Conservation (phyloP, 164 flowering plant genomes). For the Nymphaea colorata region DNA sequence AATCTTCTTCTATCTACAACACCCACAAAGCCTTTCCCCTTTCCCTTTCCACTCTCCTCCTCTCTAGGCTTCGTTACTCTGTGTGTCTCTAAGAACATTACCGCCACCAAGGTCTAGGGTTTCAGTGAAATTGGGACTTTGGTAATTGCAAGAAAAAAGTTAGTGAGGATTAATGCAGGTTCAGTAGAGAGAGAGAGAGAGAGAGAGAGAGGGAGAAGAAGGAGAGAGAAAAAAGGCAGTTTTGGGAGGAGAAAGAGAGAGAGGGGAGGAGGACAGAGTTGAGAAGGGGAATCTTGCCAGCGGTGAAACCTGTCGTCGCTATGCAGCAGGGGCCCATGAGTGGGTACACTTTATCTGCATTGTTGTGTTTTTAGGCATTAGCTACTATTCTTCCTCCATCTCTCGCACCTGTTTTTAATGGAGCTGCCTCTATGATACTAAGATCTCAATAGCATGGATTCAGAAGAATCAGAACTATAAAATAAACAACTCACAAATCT, state of each 20-base stretch:
- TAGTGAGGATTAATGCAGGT: neutral
- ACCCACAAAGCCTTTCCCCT: neutral
- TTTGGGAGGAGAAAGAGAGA: conserved; percentile 4
- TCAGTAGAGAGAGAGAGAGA: neutral
- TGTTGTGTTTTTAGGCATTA: neutral
- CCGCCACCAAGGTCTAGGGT: neutral
- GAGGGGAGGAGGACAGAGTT: conserved; percentile 5
- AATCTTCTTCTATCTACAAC: neutral
- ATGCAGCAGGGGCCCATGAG: conserved; percentile 8
- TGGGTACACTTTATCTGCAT: neutral
- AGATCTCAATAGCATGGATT: too few relatives aligned
- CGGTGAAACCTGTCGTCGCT: conserved; percentile 12
- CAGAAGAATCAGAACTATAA: too few relatives aligned
- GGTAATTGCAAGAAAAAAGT: neutral
- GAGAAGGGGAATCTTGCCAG: conserved; percentile 17
- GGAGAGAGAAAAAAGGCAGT: neutral
- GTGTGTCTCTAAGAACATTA: neutral
- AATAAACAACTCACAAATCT: too few relatives aligned
- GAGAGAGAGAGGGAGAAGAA: neutral
- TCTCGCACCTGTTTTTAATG: neutral
- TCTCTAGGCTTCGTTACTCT: neutral
- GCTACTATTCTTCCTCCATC: neutral
- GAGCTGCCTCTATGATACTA: too few relatives aligned
- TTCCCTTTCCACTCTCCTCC: neutral
- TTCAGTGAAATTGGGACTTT: neutral